Evolutionary conservation across 495 filamentous ascomycete species (phyloP).

Genomic region (Hypoxylon fuscum): DNA sequence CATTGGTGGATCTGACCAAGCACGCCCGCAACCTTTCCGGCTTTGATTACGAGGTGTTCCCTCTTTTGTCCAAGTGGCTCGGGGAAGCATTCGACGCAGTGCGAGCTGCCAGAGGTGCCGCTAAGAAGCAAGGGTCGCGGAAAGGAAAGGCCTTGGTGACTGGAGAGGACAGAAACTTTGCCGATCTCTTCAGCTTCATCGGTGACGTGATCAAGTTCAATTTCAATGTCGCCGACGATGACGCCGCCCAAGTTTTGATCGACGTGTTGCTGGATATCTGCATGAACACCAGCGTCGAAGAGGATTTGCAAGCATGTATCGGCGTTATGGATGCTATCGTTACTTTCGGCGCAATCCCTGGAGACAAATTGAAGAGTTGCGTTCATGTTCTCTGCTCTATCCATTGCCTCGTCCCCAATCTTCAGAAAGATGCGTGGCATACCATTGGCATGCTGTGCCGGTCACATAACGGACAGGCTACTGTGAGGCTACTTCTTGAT

Average conservation of each 20-base stretch:
- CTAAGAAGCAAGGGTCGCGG: constrained; percentile 54
- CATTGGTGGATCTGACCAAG: constrained; percentile 69
- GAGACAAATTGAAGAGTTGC: constrained; percentile 69
- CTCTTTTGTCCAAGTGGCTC: constrained; percentile 67
- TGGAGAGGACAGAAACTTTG: constrained; percentile 73
- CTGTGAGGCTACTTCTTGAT: constrained; percentile 69
- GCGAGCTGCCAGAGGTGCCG: constrained; percentile 55
- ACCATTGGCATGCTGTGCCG: constrained; percentile 79
- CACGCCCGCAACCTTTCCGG: constrained; percentile 69
- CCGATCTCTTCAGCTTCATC: constrained; percentile 74
- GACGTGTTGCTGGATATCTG: constrained; percentile 75
- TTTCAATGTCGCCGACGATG: constrained; percentile 74
- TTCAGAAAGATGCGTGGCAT: constrained; percentile 78
- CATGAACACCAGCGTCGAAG: constrained; percentile 73
- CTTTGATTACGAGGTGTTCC: constrained; percentile 69
- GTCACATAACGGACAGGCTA: constrained; percentile 79
- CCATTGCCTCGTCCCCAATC: constrained; percentile 73
- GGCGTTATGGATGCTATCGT: constrained; percentile 81
- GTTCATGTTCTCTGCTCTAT: constrained; percentile 85
- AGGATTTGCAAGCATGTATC: constrained; percentile 79
- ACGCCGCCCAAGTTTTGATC: constrained; percentile 72
- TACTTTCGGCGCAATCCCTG: constrained; percentile 80
- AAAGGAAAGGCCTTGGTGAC: constrained; percentile 62
- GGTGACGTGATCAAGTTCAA: constrained; percentile 87
- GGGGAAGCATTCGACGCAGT: constrained; percentile 63